phyloP scores from a whole-genome alignment of 108 stramenopile genomes.

The Conticribra guillardii region DNA sequence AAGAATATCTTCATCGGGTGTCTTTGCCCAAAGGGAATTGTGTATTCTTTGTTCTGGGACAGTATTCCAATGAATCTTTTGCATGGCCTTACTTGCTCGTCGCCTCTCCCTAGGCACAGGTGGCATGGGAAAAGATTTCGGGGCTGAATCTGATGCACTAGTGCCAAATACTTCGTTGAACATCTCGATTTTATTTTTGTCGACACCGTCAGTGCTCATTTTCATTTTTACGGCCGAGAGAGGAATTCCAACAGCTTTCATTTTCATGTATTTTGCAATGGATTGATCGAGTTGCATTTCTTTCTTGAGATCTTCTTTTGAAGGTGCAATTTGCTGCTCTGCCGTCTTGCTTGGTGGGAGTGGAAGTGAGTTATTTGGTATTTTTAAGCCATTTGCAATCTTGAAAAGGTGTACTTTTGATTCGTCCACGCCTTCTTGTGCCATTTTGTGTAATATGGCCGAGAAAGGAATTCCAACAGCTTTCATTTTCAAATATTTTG shows the following conservation, averaged over 20 bases:
- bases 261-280: constrained; percentile 38
- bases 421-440: constrained; percentile 28
- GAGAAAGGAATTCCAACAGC: constrained; percentile 39
- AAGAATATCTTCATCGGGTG: constrained; percentile 21
- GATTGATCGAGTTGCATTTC: no score
- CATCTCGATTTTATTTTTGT: constrained; percentile 26
- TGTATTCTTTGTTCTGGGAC: constrained; percentile 42
- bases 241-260: constrained; percentile 48
- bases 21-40: constrained; percentile 47
- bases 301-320: constrained; percentile 30
- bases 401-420: constrained; percentile 12
- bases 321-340: not conserved
- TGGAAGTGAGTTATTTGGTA: not conserved
- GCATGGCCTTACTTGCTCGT: constrained; percentile 41
- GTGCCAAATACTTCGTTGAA: constrained; percentile 39
- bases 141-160: not conserved
- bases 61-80: constrained; percentile 51
- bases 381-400: no score
- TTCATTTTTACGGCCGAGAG: constrained; percentile 33
- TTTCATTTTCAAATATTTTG: constrained; percentile 42
- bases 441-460: constrained; percentile 44
- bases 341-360: not conserved
- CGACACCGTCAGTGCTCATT: constrained; percentile 47
- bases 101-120: constrained; percentile 10
- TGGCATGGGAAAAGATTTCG: not conserved